These are phyloP conservation scores for Nepenthes gracilis DNA, from an alignment of 148 eudicot species.

Conservation along the genomic window DNA sequence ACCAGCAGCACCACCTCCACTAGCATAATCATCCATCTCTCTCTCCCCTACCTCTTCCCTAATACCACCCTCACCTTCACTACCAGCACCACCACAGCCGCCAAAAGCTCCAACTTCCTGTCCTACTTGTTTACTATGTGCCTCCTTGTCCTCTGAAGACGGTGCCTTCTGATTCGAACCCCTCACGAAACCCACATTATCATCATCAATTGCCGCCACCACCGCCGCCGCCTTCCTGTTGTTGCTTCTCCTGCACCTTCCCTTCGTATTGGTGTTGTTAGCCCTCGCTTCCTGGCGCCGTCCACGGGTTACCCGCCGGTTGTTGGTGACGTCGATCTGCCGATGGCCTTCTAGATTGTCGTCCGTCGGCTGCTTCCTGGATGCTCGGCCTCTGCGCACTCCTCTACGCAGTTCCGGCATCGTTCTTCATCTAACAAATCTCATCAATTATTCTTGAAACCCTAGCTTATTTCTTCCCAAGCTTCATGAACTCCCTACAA, in stretches of 20 bases:
- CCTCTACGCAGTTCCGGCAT: slow-evolving; percentile 64
- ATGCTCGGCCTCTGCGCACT: slow-evolving; percentile 47
- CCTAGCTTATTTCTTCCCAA: not conserved
- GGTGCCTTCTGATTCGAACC: slow-evolving; percentile 9
- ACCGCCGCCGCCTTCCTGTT: not conserved
- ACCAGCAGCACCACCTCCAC: slow-evolving; percentile 37
- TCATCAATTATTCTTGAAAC: slow-evolving; percentile 9
- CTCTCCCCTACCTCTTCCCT: slow-evolving; percentile 26
- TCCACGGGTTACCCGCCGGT: slow-evolving; percentile 11
- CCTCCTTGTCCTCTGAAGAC: slow-evolving; percentile 10
- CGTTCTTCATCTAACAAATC: slow-evolving; percentile 35
- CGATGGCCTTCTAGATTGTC: not conserved
- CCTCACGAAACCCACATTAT: slow-evolving; percentile 15
- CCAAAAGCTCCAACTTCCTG: not conserved
- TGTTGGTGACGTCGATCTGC: slow-evolving; percentile 14
- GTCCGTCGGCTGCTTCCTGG: slow-evolving; percentile 1
- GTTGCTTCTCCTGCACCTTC: slow-evolving; percentile 9
- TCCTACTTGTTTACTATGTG: slow-evolving; percentile 1
- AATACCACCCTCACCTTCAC: slow-evolving; percentile 5
- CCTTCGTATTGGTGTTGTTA: slow-evolving; percentile 3
- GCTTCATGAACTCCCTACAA: too few species aligned
- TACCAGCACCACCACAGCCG: slow-evolving; percentile 9
- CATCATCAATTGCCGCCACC: slow-evolving; percentile 12
- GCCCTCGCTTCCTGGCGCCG: slow-evolving; percentile 13
- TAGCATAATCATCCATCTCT: slow-evolving; percentile 55